A percentile compares a stretch with the other conserved stretches of the same genome.
Conservation (phyloP, 2,329 filamentous ascomycete species). For the Chalara sp. region DNA sequence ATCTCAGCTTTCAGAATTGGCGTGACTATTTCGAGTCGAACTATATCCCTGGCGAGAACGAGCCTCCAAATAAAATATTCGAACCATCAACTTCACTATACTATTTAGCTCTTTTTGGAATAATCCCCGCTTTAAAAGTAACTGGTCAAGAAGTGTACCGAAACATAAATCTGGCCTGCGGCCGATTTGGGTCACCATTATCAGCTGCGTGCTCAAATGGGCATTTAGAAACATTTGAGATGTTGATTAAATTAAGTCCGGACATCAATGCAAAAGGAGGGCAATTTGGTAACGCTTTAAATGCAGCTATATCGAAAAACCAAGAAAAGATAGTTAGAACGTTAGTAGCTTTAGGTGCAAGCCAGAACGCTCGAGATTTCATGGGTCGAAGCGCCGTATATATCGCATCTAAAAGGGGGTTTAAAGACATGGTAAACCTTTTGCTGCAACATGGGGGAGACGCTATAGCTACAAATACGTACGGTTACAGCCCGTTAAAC, state of each 20-base stretch:
- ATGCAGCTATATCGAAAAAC: neutral
- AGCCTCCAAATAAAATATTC: neutral
- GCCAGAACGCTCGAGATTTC: neutral
- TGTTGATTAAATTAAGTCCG: neutral
- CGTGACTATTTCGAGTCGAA: conserved; percentile 1
- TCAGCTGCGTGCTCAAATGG: conserved; percentile 1
- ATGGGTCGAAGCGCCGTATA: neutral
- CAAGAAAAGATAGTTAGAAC: neutral
- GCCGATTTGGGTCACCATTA: neutral
- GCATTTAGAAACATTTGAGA: neutral
- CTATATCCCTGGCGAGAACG: neutral
- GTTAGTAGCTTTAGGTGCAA: neutral
- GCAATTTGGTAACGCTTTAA: neutral
- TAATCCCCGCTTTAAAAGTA: neutral
- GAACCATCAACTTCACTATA: neutral
- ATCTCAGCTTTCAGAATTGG: neutral
- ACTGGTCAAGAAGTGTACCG: conserved; percentile 1
- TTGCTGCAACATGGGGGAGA: no score
- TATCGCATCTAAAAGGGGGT: neutral
- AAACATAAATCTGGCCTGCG: neutral
- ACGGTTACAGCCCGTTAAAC: neutral
- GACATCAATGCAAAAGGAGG: neutral
- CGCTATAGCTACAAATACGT: neutral
- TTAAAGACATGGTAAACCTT: no score
- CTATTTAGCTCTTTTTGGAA: conserved; percentile 3